Percentiles rank a stretch among this genome's conserved stretches.
Conservation (phyloP, 768 basidiomycete species). For the Boletus speciosus region DNA sequence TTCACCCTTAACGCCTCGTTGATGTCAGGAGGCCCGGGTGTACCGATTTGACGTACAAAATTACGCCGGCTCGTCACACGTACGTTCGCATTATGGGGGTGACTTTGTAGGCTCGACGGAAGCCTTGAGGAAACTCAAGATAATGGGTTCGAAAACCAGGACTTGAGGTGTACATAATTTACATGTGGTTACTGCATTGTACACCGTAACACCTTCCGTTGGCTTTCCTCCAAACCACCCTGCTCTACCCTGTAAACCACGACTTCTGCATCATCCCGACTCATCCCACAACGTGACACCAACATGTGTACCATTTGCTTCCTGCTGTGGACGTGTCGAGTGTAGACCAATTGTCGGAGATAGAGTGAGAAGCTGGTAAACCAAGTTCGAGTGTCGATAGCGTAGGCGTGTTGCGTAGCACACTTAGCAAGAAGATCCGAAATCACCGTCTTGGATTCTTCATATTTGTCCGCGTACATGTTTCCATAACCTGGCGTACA, state of each 20-base stretch:
- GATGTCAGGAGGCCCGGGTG: slow-evolving; percentile 6
- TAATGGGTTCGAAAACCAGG: neutral
- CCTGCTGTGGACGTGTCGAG: slow-evolving; percentile 16
- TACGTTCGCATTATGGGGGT: neutral
- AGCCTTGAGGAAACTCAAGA: neutral
- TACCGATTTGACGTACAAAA: slow-evolving; percentile 3
- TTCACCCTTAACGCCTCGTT: slow-evolving; percentile 17
- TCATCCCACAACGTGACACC: slow-evolving; percentile 25
- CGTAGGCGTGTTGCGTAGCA: slow-evolving; percentile 16
- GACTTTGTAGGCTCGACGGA: neutral
- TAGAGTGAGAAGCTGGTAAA: slow-evolving; percentile 23
- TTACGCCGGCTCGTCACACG: neutral
- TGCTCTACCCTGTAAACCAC: slow-evolving; percentile 18
- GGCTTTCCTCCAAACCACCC: neutral
- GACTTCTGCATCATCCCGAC: slow-evolving; percentile 16
- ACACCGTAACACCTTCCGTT: slow-evolving; percentile 8
- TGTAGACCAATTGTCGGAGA: slow-evolving; percentile 22
- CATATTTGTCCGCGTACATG: slow-evolving; percentile 34
- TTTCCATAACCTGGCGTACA: slow-evolving; percentile 30
- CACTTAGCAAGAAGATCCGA: slow-evolving; percentile 24
- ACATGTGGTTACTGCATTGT: slow-evolving; percentile 17
- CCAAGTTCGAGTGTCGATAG: slow-evolving; percentile 23
- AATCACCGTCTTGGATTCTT: slow-evolving; percentile 31
- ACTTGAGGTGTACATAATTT: slow-evolving; percentile 1
- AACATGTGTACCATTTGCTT: slow-evolving; percentile 28